Percentiles rank a stretch among this genome's conserved stretches.
These are phyloP conservation scores for Aaosphaeria pasadenensis DNA, from an alignment of 2,329 filamentous ascomycete species.

Conservation along the genomic window DNA sequence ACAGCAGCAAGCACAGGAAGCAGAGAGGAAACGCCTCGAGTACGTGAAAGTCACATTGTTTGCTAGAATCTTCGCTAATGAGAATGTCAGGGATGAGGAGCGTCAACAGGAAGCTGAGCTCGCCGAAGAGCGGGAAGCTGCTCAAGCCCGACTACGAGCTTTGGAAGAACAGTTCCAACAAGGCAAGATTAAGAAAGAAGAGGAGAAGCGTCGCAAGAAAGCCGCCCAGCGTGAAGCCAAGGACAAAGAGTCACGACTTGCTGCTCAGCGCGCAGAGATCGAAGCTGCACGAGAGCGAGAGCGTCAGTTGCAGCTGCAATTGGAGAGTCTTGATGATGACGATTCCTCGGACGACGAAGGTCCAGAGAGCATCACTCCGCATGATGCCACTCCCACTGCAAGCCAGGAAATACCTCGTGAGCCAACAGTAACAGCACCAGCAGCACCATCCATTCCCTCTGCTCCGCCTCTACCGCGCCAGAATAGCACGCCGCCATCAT, in stretches of 20 bases:
- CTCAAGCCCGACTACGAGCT: slow-evolving; percentile 78
- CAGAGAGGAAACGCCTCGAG: slow-evolving; percentile 75
- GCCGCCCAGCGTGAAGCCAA: slow-evolving; percentile 81
- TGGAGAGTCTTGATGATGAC: slow-evolving; percentile 75
- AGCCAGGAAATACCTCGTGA: slow-evolving; percentile 52
- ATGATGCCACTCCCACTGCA: slow-evolving; percentile 57
- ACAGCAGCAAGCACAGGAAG: slow-evolving; percentile 73
- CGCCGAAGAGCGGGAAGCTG: slow-evolving; percentile 73
- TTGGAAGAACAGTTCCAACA: slow-evolving; percentile 92
- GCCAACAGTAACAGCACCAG: slow-evolving; percentile 50
- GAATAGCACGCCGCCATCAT: slow-evolving; percentile 47
- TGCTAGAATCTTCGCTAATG: slow-evolving; percentile 21
- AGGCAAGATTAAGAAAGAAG: slow-evolving; percentile 92
- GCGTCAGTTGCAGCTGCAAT: slow-evolving; percentile 81
- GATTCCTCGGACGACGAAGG: slow-evolving; percentile 72
- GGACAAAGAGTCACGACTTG: slow-evolving; percentile 81
- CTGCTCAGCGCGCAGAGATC: slow-evolving; percentile 83
- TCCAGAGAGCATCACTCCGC: slow-evolving; percentile 65
- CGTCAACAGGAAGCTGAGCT: slow-evolving; percentile 76
- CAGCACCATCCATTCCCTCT: slow-evolving; percentile 26
- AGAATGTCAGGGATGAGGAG: slow-evolving; percentile 62
- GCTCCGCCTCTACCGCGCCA: slow-evolving; percentile 28
- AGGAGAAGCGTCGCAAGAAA: slow-evolving; percentile 91
- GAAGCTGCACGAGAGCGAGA: slow-evolving; percentile 89
- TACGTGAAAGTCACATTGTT: slow-evolving; percentile 52